These are phyloP conservation scores for Taiwanofungus camphoratus DNA, from an alignment of 1,284 basidiomycete genomes.

Conservation along the genomic window DNA sequence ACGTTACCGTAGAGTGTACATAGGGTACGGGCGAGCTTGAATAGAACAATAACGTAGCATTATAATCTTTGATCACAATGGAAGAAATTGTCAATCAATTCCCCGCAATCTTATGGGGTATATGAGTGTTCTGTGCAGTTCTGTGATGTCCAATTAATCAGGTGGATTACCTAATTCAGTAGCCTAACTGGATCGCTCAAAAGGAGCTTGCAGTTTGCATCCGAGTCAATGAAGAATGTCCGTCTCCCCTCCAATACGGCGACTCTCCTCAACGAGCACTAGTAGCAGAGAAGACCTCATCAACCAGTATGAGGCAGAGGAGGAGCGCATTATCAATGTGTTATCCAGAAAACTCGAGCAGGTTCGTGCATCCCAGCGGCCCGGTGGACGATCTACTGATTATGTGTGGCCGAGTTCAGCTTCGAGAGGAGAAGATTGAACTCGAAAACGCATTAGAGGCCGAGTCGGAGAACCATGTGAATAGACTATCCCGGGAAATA, in stretches of 20 bases:
- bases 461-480: slow-evolving; percentile 75
- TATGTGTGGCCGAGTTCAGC: slow-evolving; percentile 34
- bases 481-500: slow-evolving; percentile 64
- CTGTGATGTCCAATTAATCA: too few species aligned
- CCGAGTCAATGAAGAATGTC: too few species aligned
- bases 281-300: slow-evolving; percentile 66
- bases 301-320: slow-evolving; percentile 82
- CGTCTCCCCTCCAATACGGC: slow-evolving; percentile 52
- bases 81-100: too few species aligned
- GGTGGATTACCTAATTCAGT: too few species aligned
- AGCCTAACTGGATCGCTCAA: too few species aligned
- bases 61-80: too few species aligned
- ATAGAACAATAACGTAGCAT: too few species aligned
- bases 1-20: too few species aligned
- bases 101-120: too few species aligned
- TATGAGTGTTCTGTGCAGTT: too few species aligned
- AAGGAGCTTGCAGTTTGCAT: too few species aligned
- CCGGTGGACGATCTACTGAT: slow-evolving; percentile 1
- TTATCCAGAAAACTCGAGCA: slow-evolving; percentile 74
- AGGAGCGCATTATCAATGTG: slow-evolving; percentile 78
- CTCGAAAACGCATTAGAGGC: slow-evolving; percentile 76
- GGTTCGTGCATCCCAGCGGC: slow-evolving; percentile 36
- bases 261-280: slow-evolving; percentile 49
- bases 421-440: slow-evolving; percentile 77
- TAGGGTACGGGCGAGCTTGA: too few species aligned